Evolutionary conservation across 495 filamentous ascomycete genomes (phyloP), one percentile per base, ranked within the genome.

Genomic region (Aspergillus affinis): DNA sequence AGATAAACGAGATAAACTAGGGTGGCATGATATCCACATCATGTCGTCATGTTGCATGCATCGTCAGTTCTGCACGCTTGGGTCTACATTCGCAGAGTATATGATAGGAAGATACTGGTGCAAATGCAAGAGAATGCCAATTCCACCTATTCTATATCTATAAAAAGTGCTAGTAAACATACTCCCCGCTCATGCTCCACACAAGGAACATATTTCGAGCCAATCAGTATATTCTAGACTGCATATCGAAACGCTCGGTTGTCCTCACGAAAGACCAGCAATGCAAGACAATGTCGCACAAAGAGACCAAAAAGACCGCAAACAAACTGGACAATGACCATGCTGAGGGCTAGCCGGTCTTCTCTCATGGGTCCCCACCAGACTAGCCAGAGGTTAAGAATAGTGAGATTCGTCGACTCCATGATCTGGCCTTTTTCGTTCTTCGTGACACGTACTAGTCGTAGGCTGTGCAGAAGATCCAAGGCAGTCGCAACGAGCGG

Each of bases 361-460:
- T 98, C 94, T 55, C 87, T 83, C 86, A 93, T 86, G 0, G 95
- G 94, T 1, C 94, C 94, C 74, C 91, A 87, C 91, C 91, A 96
- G 26, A 98, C 90, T 51, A 98, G 75, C 94, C 93, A 98, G 48
- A 98, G 81, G 67, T 98, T 98, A 58, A 98, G 71, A 18, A 98
- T 82, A 0, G 94, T 98, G 54, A 98, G 79, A 65, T 98, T 98
- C n/a, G 83, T 89, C 13, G 85, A 93, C 70, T 95, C 89, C 6
- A 84, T 75, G 64, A 97, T 90, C 62, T 81, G 70, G 0, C 90
- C 91, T 32, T 87, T 73, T 26, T 82, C 77, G 61, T 94, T 84
- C 51, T 70, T 81, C 64, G 82, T 81, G 15, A 97, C 72, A 15
- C 81, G 76, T 47, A 93, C 65, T 50, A 98, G 63, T 58, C 81